Percentiles rank a stretch among this genome's conserved stretches.
Conservation (phyloP, 495 filamentous ascomycete species). For the Evansstolkia leycettana region DNA sequence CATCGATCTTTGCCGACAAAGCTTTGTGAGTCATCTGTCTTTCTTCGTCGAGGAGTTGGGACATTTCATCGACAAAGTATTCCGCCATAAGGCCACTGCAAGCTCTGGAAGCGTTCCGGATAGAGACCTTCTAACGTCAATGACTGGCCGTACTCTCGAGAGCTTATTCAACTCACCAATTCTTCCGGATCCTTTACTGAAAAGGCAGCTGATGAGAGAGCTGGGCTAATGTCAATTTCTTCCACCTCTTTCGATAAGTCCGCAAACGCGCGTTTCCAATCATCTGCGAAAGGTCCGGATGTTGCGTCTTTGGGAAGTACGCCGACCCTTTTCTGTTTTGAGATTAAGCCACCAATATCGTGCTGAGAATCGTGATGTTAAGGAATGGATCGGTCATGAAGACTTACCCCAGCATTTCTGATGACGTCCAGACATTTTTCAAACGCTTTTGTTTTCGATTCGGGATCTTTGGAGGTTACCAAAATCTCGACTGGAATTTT, state of each 20-base stretch:
- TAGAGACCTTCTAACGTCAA: constrained; percentile 47
- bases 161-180: constrained; percentile 43
- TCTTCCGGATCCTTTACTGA: constrained; percentile 96
- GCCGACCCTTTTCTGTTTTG: constrained; percentile 70
- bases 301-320: constrained; percentile 72
- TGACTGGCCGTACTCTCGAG: constrained; percentile 1
- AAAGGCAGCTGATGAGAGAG: constrained; percentile 71
- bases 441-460: constrained; percentile 78
- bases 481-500: constrained; percentile 84
- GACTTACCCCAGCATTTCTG: constrained; percentile 70
- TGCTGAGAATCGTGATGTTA: constrained; percentile 7
- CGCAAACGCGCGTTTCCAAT: constrained; percentile 76
- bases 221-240: constrained; percentile 74
- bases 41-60: constrained; percentile 81
- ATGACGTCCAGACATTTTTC: constrained; percentile 71
- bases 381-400: constrained; percentile 5
- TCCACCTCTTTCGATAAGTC: constrained; percentile 73
- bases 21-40: constrained; percentile 89
- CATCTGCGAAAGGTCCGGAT: constrained; percentile 81
- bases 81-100: constrained; percentile 85
- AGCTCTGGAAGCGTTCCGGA: constrained; percentile 84
- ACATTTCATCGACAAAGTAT: constrained; percentile 97
- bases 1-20: constrained; percentile 71
- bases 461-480: constrained; percentile 78
- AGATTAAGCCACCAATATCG: background rate